These are phyloP conservation scores for Botrytis medusae DNA, from an alignment of 2,329 filamentous ascomycete genomes.

Conservation along the genomic window DNA sequence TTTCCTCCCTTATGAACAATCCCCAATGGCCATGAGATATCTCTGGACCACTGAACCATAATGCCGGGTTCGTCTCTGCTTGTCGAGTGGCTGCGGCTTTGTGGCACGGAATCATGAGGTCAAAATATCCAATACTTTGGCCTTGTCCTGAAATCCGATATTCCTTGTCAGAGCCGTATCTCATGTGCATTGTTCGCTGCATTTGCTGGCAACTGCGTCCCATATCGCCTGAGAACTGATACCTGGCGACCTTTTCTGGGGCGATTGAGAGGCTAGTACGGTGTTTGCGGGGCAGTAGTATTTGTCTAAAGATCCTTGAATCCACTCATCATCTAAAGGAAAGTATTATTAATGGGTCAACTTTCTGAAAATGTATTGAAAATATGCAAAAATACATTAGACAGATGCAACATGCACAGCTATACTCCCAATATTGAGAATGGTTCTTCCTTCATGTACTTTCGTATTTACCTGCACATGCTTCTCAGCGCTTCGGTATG, in stretches of 20 bases:
- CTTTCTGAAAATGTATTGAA: not conserved
- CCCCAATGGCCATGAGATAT: not conserved
- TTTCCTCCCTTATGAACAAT: not conserved
- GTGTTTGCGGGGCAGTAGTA: slow-evolving; percentile 16
- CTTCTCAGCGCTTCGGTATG: not conserved
- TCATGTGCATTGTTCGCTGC: slow-evolving; percentile 18
- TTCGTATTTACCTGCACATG: not conserved
- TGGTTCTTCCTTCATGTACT: not conserved
- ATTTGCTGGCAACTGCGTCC: slow-evolving; percentile 14
- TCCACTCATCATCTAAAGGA: slow-evolving; percentile 17
- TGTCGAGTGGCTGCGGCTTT: slow-evolving; percentile 8
- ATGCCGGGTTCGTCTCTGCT: slow-evolving; percentile 3
- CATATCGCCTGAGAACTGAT: slow-evolving; percentile 7
- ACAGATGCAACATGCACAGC: not conserved
- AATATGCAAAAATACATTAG: slow-evolving; percentile 3
- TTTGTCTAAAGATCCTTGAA: not conserved
- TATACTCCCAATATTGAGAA: not conserved
- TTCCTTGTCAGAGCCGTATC: not conserved
- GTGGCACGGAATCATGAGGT: not conserved
- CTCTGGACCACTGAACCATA: slow-evolving; percentile 7
- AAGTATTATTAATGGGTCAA: not conserved
- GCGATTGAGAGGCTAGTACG: slow-evolving; percentile 1
- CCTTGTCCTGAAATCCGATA: not conserved
- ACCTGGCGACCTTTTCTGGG: slow-evolving; percentile 4
- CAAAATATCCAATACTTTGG: slow-evolving; percentile 2